Percentiles rank a stretch among this genome's conserved stretches.
These are phyloP conservation scores for Tephrocybe rancida DNA, from an alignment of 768 basidiomycete genomes.

Conservation along the genomic window DNA sequence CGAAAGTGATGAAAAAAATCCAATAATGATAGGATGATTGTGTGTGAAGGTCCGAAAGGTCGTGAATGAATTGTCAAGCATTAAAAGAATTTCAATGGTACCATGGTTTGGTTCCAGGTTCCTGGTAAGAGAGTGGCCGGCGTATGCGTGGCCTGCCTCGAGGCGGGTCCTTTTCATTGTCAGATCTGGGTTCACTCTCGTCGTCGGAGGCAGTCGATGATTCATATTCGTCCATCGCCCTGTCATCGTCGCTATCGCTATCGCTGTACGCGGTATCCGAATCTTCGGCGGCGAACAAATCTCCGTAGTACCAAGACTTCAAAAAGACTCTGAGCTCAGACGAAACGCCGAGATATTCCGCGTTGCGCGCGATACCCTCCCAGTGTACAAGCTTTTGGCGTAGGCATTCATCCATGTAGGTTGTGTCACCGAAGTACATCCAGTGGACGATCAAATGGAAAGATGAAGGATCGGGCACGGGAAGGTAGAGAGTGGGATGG, in stretches of 20 bases:
- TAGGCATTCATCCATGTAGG: conserved; percentile 68
- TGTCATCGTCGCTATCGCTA: conserved; percentile 20
- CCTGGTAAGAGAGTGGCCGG: conserved; percentile 40
- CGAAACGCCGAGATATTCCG: conserved; percentile 82
- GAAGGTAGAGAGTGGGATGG: conserved; percentile 73
- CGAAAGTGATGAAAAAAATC: conserved; percentile 1
- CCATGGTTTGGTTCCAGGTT: conserved; percentile 22
- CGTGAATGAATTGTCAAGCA: not conserved
- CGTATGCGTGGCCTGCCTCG: conserved; percentile 43
- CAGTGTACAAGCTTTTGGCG: conserved; percentile 68
- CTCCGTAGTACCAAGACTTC: conserved; percentile 62
- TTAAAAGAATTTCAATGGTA: conserved; percentile 15
- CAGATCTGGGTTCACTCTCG: conserved; percentile 16
- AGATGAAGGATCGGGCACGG: conserved; percentile 73
- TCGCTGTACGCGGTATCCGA: conserved; percentile 36
- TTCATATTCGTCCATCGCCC: conserved; percentile 22
- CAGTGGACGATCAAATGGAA: conserved; percentile 76
- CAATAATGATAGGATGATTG: conserved; percentile 22
- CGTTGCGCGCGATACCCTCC: conserved; percentile 89
- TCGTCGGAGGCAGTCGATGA: conserved; percentile 12
- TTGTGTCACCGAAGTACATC: conserved; percentile 79
- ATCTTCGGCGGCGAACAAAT: conserved; percentile 18
- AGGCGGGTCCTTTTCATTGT: conserved; percentile 38
- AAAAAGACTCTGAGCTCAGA: conserved; percentile 78
- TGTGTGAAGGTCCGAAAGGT: conserved; percentile 10